Conservation (phyloP, 2,329 filamentous ascomycete species). For the Tolypocladium nubicola region DNA sequence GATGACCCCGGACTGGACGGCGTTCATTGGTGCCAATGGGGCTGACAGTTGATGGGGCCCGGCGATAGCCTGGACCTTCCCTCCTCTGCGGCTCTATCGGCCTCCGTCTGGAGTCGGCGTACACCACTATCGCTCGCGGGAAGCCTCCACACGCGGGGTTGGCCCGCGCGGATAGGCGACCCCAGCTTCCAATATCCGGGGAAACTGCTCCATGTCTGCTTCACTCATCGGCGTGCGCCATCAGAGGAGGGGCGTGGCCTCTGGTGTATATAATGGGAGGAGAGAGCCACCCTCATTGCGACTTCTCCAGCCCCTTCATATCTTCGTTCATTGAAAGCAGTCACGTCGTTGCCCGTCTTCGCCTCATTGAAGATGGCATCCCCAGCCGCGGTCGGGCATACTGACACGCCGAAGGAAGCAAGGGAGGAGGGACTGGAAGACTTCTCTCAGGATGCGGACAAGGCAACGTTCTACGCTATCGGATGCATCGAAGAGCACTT, state of each 20-base stretch:
- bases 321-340: neutral
- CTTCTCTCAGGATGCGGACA: neutral
- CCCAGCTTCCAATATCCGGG: neutral
- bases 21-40: neutral
- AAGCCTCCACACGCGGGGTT: neutral
- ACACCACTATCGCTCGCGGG: neutral
- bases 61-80: neutral
- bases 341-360: neutral
- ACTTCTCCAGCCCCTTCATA: neutral
- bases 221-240: neutral
- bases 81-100: neutral
- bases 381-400: neutral
- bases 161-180: neutral
- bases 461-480: neutral
- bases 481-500: neutral
- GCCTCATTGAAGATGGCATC: neutral
- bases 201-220: neutral
- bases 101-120: neutral
- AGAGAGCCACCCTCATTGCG: neutral
- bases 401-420: neutral
- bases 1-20: neutral
- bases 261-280: neutral
- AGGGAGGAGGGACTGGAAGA: neutral
- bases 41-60: neutral
- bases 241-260: neutral